A percentile compares a stretch with the other conserved stretches of the same genome.
phyloP scores from a whole-genome alignment of 2,329 filamentous ascomycete species.

The Periconia sp. region DNA sequence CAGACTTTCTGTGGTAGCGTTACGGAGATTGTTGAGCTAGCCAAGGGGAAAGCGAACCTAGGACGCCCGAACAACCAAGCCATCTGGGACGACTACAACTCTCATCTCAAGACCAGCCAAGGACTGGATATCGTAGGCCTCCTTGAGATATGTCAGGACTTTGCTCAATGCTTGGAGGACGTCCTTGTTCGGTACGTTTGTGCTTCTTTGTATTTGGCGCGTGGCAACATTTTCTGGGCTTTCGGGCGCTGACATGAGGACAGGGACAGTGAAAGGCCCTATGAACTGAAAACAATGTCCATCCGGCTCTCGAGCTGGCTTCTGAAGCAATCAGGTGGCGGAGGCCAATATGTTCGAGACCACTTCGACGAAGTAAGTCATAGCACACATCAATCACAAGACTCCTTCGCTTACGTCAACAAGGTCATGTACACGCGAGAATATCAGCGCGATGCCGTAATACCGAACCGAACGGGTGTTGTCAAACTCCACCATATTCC shows the following conservation, averaged over 20 bases:
- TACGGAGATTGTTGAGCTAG: constrained; percentile 25
- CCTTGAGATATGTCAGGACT: constrained; percentile 28
- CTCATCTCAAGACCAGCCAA: constrained; percentile 23
- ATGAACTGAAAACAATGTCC: constrained; percentile 29
- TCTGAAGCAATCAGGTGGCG: constrained; percentile 21
- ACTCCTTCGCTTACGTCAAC: no score
- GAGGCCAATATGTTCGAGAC: constrained; percentile 18
- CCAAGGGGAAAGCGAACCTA: constrained; percentile 18
- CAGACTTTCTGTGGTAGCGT: constrained; percentile 27
- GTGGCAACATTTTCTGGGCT: neutral
- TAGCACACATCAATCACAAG: no score
- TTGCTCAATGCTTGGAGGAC: constrained; percentile 26
- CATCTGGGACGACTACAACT: constrained; percentile 35
- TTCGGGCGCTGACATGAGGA: constrained; percentile 2
- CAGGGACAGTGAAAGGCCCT: constrained; percentile 16
- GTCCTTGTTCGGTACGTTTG: constrained; percentile 21
- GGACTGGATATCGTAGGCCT: constrained; percentile 21
- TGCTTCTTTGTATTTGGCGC: no score
- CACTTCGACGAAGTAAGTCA: constrained; percentile 34
- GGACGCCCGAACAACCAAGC: constrained; percentile 9
- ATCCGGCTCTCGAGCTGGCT: constrained; percentile 25
- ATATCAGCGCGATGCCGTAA: constrained; percentile 21
- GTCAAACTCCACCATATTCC: constrained; percentile 33
- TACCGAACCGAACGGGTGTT: constrained; percentile 13
- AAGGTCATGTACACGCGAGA: constrained; percentile 31